phyloP scores from a whole-genome alignment of 345 rosid genomes.

The Eucalyptus lansdowneana region DNA sequence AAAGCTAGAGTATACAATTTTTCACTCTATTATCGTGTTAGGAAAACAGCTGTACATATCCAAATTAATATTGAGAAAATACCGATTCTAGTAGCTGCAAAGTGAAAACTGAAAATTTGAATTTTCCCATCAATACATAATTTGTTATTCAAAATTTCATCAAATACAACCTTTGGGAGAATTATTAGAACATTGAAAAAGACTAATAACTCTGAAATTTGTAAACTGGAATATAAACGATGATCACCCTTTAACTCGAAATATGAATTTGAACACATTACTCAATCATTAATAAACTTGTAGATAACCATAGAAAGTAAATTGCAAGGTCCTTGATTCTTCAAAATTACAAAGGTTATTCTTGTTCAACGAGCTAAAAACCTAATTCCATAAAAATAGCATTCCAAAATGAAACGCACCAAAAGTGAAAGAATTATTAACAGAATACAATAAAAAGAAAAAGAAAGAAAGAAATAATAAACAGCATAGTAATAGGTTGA shows the following conservation, averaged over 20 bases:
- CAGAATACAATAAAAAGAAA: too few species aligned
- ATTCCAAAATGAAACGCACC: neutral
- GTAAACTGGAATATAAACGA: neutral
- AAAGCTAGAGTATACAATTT: neutral
- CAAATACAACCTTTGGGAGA: neutral
- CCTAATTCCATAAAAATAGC: neutral
- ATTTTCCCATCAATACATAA: neutral
- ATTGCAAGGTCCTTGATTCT: neutral
- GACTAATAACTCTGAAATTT: neutral
- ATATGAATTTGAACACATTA: neutral
- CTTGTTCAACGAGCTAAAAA: neutral
- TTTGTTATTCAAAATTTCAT: neutral
- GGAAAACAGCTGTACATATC: neutral
- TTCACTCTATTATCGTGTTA: neutral
- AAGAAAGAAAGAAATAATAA: too few species aligned
- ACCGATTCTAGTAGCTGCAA: neutral
- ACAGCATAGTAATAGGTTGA: neutral
- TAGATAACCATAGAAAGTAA: neutral
- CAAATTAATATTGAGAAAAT: neutral
- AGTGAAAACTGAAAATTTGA: neutral
- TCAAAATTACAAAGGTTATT: neutral
- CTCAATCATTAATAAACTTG: neutral
- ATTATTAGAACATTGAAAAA: neutral
- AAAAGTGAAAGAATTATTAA: neutral
- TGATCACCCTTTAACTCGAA: neutral